phyloP scores from a whole-genome alignment of 208 protist species.

The Porcisia deanei region DNA sequence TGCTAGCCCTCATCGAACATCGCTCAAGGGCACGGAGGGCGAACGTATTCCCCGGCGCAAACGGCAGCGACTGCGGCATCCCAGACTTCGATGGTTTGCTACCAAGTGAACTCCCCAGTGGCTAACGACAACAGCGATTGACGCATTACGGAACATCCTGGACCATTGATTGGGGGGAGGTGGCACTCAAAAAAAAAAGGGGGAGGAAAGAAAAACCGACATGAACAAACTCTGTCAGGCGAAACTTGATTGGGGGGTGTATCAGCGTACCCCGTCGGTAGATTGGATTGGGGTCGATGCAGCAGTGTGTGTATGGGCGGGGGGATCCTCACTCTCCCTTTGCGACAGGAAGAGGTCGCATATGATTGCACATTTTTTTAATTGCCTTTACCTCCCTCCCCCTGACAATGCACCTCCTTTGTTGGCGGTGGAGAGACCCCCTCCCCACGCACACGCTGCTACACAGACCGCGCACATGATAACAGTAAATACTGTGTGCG shows the following conservation, averaged over 20 bases:
- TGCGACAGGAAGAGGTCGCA: neutral
- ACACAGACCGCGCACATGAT: neutral
- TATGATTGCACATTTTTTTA: neutral
- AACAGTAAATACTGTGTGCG: neutral
- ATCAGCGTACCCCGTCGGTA: too few relatives aligned
- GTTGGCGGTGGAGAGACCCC: too few relatives aligned
- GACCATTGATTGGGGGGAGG: too few relatives aligned
- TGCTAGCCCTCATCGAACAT: too few relatives aligned
- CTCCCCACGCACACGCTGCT: too few relatives aligned
- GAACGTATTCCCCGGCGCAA: neutral
- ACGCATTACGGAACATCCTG: too few relatives aligned
- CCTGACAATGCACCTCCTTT: neutral
- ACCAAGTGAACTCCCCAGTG: too few relatives aligned
- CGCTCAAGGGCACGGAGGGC: neutral
- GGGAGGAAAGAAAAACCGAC: neutral
- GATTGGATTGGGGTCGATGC: too few relatives aligned
- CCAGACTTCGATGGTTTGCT: neutral
- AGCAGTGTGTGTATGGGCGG: too few relatives aligned
- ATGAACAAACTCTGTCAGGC: constrained; percentile 8
- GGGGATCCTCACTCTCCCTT: neutral
- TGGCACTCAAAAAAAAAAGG: neutral
- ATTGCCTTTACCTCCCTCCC: neutral
- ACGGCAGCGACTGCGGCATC: neutral
- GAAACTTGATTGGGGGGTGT: constrained; percentile 2
- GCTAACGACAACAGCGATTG: too few relatives aligned